A percentile compares a stretch with the other conserved stretches of the same genome.
These are phyloP conservation scores for Aspergillus bertholletiae DNA, from an alignment of 495 filamentous ascomycete genomes.

Conservation along the genomic window DNA sequence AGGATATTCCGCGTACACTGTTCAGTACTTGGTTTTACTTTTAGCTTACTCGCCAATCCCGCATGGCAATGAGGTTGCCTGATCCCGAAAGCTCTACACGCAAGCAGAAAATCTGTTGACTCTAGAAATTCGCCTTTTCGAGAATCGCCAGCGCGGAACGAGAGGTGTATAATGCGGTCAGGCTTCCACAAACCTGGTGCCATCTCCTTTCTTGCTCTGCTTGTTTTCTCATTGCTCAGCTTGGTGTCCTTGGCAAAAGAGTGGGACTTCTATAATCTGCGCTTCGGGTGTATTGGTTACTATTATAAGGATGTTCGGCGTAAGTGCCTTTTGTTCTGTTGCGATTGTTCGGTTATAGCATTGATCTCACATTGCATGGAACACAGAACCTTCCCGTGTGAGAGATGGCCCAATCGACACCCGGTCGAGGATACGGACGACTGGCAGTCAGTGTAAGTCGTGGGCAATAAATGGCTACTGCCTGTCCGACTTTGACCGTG, in stretches of 20 bases:
- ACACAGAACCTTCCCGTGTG: constrained; percentile 13
- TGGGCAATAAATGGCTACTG: constrained; percentile 13
- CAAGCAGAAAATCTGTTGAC: constrained; percentile 6
- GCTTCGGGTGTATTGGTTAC: constrained; percentile 29
- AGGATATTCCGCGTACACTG: constrained; percentile 1
- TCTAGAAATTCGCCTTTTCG: constrained; percentile 2
- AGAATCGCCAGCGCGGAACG: not conserved
- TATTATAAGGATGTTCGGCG: constrained; percentile 21
- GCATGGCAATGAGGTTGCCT: constrained; percentile 15
- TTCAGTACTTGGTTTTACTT: not conserved
- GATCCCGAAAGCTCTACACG: constrained; percentile 4
- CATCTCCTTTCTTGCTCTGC: constrained; percentile 35
- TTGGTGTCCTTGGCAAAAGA: constrained; percentile 31
- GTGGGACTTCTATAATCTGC: constrained; percentile 27
- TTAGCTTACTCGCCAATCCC: not conserved
- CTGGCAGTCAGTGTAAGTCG: constrained; percentile 11
- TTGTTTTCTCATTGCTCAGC: constrained; percentile 36
- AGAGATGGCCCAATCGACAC: constrained; percentile 16
- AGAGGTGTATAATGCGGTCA: constrained; percentile 35
- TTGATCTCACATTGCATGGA: not conserved
- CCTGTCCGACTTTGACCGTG: constrained; percentile 6
- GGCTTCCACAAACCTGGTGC: constrained; percentile 37
- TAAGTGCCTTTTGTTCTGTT: constrained; percentile 17
- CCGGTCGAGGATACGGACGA: constrained; percentile 8
- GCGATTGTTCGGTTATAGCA: not conserved